A percentile compares a stretch with the other conserved stretches of the same genome.
phyloP scores from a whole-genome alignment of 2,329 filamentous ascomycete species.

The Sporothrix phasma region DNA sequence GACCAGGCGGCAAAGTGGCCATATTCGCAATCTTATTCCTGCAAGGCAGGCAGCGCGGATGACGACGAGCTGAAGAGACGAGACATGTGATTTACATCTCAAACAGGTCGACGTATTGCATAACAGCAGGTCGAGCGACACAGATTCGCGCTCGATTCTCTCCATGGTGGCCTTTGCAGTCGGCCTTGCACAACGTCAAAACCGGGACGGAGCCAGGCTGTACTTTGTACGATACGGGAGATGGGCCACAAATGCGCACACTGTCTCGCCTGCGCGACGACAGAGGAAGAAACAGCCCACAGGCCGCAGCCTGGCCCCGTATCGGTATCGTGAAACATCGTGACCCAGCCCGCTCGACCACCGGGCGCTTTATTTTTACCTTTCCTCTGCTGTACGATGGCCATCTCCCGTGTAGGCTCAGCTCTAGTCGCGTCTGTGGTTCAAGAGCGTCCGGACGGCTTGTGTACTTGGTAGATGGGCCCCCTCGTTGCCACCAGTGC shows the following conservation, averaged over 20 bases:
- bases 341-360: background rate
- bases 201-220: conserved; percentile 6
- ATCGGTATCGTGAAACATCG: background rate
- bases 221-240: background rate
- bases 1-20: background rate
- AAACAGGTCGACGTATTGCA: background rate
- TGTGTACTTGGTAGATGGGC: background rate
- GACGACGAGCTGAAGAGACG: background rate
- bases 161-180: background rate
- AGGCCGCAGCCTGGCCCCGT: background rate
- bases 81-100: background rate
- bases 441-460: background rate
- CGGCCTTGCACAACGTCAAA: conserved; percentile 6
- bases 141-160: background rate
- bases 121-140: background rate
- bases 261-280: conserved; percentile 4
- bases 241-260: background rate
- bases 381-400: background rate
- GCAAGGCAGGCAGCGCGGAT: background rate
- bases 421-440: background rate
- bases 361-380: background rate
- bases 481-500: background rate
- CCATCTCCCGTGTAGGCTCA: background rate
- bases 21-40: background rate
- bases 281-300: background rate